Evolutionary conservation across 169 alveolate genomes (phyloP).

Genomic region (Cryptosporidium baileyi): DNA sequence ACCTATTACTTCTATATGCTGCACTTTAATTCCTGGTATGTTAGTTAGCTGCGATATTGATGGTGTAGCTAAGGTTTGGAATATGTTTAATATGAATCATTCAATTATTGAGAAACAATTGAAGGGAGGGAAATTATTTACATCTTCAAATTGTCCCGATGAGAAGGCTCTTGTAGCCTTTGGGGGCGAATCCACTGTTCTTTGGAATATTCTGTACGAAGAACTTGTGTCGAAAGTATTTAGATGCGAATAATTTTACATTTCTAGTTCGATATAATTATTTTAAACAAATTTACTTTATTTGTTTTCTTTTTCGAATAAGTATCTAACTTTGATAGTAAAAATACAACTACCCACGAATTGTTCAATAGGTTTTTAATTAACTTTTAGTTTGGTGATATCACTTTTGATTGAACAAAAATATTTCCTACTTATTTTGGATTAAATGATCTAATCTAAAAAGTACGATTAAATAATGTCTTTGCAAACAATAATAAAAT

Average conservation of each 20-base stretch:
- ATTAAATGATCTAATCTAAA: no score
- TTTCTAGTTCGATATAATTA: no score
- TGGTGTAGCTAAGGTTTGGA: conserved; percentile 47
- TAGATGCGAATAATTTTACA: not conserved
- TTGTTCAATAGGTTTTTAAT: no score
- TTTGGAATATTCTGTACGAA: conserved; percentile 64
- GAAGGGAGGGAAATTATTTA: conserved; percentile 39
- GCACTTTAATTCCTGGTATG: conserved; percentile 21
- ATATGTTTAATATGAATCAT: conserved; percentile 16
- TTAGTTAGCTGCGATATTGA: conserved; percentile 52
- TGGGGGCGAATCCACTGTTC: conserved; percentile 50
- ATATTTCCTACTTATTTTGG: no score
- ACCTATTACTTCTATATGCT: conserved; percentile 47
- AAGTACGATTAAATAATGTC: no score
- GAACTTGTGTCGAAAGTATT: conserved; percentile 1
- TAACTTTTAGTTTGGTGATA: no score
- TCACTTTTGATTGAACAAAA: no score
- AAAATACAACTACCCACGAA: no score
- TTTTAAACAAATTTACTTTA: no score
- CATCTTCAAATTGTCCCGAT: conserved; percentile 56
- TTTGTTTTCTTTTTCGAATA: no score
- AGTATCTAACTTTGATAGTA: no score
- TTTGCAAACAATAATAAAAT: no score
- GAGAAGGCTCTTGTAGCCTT: conserved; percentile 53
- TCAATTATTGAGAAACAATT: not conserved